These are phyloP conservation scores for Lasiosphaeria miniovina DNA, from an alignment of 495 filamentous ascomycete genomes.

Conservation along the genomic window DNA sequence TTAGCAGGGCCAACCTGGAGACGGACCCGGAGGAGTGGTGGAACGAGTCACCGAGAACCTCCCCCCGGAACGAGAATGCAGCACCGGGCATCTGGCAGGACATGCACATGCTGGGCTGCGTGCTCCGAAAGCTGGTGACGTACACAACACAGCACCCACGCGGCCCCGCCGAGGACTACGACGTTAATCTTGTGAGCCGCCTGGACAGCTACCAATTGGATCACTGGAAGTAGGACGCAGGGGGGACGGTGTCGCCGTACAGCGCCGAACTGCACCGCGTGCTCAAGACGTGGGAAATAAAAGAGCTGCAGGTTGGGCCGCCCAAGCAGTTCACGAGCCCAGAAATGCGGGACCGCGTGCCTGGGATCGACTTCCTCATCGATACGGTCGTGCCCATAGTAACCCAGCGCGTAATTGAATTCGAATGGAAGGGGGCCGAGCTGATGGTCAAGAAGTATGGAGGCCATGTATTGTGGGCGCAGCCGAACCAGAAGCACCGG, in stretches of 20 bases:
- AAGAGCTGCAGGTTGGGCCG: too few relatives aligned
- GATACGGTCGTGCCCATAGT: background rate
- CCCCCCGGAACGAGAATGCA: too few relatives aligned
- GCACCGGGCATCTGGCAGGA: conserved; percentile 4
- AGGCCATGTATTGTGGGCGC: background rate
- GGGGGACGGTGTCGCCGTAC: too few relatives aligned
- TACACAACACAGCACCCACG: background rate
- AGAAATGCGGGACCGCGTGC: too few relatives aligned
- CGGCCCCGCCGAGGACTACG: background rate
- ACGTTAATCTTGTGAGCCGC: background rate
- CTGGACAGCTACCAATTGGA: background rate
- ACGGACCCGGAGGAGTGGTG: background rate
- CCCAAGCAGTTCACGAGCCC: too few relatives aligned
- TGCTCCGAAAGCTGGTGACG: conserved; percentile 6
- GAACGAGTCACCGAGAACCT: background rate
- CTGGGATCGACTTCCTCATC: background rate
- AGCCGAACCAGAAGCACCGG: background rate
- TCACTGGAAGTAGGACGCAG: background rate
- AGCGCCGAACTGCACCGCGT: too few relatives aligned
- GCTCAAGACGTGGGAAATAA: too few relatives aligned
- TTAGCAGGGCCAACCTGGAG: background rate
- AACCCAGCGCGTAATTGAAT: background rate
- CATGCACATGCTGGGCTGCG: conserved; percentile 7
- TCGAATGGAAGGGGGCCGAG: background rate
- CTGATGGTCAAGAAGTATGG: background rate